Evolutionary conservation across 2,329 filamentous ascomycete genomes (phyloP), one percentile per base, ranked within the genome.

Genomic region (Aureobasidium lini): DNA sequence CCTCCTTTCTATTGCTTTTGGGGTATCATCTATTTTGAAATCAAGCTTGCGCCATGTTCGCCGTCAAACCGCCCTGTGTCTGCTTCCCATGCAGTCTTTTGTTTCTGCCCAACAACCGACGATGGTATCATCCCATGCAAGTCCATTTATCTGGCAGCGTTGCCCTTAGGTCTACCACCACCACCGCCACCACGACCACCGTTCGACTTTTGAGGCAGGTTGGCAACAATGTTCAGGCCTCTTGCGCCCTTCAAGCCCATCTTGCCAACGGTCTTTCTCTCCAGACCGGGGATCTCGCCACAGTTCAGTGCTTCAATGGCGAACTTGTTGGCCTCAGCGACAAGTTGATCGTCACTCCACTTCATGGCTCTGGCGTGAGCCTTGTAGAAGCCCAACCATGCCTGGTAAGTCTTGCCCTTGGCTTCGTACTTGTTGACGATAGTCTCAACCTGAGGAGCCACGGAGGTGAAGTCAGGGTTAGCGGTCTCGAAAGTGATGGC

Each of bases 181-280:
- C 53, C 53, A 10, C 18, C 49, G 15, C 53, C 42, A 13, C 53
- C 42, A 13, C 53, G 53, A 39, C 53, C 53, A 34, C 42, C 53
- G 15, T 10, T 18, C 6, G 53, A 57, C 18, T 37, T 47, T 57
- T 46, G 40, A 6, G 53, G 53, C 40, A 57, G 10, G 42, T 57
- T 57, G 18, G 53, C 53, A 29, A 50, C 57, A 44, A 50, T 36
- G 42, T 60, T 60, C 37, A 78, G 66, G 11, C 76, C 76, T 13
- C 65, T 67, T 4, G 76, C 74, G 43, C 76, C 76, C 65, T 75
- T 77, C 62, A 79, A 60, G 4, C 76, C 76, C 76, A 78, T 78
- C 69, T 78, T 78, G 44, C 75, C 74, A 3, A 78, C 69, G 0
- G 72, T 70, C 58, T 69, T 73, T 67, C 74, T 77, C 53, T 77